Evolutionary conservation across 352 stramenopile species (phyloP).

Genomic region (Phytopythium litorale): DNA sequence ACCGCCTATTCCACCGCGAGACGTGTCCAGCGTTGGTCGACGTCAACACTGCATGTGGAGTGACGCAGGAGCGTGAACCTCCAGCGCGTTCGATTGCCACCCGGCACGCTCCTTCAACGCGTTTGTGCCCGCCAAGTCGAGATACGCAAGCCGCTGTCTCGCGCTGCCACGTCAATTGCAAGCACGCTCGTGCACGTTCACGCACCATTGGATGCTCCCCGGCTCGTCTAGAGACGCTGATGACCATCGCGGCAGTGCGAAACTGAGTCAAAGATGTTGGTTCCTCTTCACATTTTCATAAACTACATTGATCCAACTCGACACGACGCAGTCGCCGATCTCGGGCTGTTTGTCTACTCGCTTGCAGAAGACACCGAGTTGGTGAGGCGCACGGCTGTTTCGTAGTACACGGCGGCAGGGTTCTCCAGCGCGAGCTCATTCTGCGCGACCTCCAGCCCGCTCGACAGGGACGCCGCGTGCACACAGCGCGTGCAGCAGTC

Average conservation of each 20-base stretch:
- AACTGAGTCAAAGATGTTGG: too few relatives aligned
- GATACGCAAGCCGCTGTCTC: too few relatives aligned
- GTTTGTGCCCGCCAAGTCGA: neutral
- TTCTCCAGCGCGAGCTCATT: slow-evolving; percentile 27
- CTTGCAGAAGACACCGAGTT: slow-evolving; percentile 14
- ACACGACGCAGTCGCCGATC: neutral
- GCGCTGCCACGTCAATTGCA: too few relatives aligned
- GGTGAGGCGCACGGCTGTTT: slow-evolving; percentile 15
- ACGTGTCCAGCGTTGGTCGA: neutral
- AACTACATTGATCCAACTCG: neutral
- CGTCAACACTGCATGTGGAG: neutral
- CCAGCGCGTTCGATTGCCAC: neutral
- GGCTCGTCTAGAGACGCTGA: too few relatives aligned
- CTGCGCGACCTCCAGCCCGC: slow-evolving; percentile 23
- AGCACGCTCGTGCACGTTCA: too few relatives aligned
- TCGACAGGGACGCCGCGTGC: slow-evolving; percentile 23
- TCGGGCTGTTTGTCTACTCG: neutral
- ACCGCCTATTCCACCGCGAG: too few relatives aligned
- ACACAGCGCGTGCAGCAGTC: slow-evolving; percentile 35
- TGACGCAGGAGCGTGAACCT: neutral
- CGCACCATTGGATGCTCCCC: too few relatives aligned
- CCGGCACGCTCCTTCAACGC: neutral
- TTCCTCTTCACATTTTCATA: too few relatives aligned
- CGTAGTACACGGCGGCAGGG: slow-evolving; percentile 28
- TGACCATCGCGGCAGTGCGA: too few relatives aligned